Base-by-base conservation (phyloP, 331 rosid genomes). In the Rosa hybrid region DNA sequence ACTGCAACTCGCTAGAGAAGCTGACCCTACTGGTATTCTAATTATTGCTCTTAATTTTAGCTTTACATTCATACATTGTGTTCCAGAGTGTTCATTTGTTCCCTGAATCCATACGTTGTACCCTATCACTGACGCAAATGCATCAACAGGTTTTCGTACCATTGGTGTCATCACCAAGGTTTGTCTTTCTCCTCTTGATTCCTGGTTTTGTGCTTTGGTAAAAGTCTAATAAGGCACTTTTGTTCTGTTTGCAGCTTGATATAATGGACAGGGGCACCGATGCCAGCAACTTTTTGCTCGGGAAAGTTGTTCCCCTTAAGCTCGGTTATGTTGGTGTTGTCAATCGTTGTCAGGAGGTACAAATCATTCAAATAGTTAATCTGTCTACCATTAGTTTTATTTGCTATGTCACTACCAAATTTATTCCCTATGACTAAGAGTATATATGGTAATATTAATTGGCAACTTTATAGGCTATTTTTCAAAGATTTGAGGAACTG, bases 181-280 rank as follows among this genome's bases (percentile, higher is more conserved):
- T 44, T 68, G 79, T 75, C 18, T 38, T 73, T 83, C 74, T 41
- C 13, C 12, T 68, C 46, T 71, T 75, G 42, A 14, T 6, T 27
- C 45, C 48, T 57, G 13, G 10, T 59, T 30, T 30, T 51, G 60
- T 6, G 44, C 70, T 38, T 16, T 9, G 14, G 45, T 83, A 12
- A 8, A 18, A 17, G 70, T 57, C 30, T 53, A 71, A 67, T 41
- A 39, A 11, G 9, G n/a, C 51, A 13, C 8, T 48, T 6, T 16
- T 54, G 49, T 78, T 72, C 71, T 34, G 49, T 70, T 34, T 76
- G 81, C 63, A 87, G 88, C 80, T 87, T 74, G 86, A 84, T 77
- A 74, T 87, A 71, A 86, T 86, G 88, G 88, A 86, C 71, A 80
- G 88, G 71, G 88, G 88, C 72, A 86, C 88, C 8, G 78, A 86